Conservation (phyloP, 441 rosid species). For the Rhodomyrtus psidioides region DNA sequence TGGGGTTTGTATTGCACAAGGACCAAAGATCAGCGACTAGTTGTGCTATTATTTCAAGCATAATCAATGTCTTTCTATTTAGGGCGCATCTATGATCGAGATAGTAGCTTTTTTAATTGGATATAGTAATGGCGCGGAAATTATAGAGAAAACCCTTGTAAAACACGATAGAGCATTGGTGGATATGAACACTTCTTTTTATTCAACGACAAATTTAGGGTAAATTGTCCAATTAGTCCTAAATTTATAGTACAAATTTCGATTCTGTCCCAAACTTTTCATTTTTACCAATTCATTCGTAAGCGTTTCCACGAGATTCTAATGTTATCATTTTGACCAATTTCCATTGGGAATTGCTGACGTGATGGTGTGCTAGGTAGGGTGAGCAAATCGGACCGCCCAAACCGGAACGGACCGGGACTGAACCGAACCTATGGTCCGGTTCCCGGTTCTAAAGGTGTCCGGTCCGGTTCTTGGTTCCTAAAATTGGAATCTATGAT, state of each 20-base stretch:
- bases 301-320: neutral
- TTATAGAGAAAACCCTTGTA: neutral
- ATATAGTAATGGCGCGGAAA: neutral
- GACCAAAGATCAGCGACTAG: neutral
- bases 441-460: no score
- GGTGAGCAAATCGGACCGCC: no score
- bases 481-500: no score
- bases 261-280: neutral
- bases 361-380: rapidly evolving
- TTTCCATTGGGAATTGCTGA: rapidly evolving
- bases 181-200: neutral
- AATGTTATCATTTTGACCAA: rapidly evolving
- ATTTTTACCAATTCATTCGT: neutral
- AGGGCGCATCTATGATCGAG: neutral
- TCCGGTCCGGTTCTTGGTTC: no score
- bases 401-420: no score
- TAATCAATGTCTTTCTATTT: neutral
- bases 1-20: rapidly evolving
- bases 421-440: no score
- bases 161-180: neutral
- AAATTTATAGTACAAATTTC: neutral
- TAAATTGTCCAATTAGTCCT: neutral
- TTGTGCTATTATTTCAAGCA: neutral
- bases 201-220: neutral
- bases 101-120: neutral